phyloP scores from a whole-genome alignment of 2,329 filamentous ascomycete genomes.

The Pseudodiploospora longispora region DNA sequence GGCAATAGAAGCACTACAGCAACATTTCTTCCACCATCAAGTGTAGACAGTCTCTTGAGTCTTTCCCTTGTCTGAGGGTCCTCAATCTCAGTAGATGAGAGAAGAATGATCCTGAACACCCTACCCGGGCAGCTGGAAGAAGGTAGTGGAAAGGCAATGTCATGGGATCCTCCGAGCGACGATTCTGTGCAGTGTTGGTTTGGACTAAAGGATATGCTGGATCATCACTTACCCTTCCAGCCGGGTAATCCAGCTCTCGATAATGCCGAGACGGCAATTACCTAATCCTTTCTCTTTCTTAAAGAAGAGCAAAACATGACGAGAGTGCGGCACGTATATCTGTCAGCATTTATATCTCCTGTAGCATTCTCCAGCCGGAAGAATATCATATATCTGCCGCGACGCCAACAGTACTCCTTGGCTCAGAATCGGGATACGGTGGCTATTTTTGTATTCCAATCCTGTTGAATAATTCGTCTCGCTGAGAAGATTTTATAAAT shows the following conservation, averaged over 20 bases:
- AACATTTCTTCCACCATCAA: conserved; percentile 30
- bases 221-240: conserved; percentile 20
- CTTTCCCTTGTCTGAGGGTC: conserved; percentile 20
- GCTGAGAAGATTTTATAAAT: too few relatives aligned
- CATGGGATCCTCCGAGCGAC: conserved; percentile 31
- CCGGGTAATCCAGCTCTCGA: conserved; percentile 5
- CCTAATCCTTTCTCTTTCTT: conserved; percentile 28
- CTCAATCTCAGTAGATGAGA: conserved; percentile 30
- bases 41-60: conserved; percentile 32
- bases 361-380: too few relatives aligned
- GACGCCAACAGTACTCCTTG: too few relatives aligned
- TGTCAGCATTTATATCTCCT: too few relatives aligned
- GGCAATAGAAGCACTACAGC: conserved; percentile 39
- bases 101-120: conserved; percentile 30
- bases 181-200: conserved; percentile 25
- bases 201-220: background rate
- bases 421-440: too few relatives aligned
- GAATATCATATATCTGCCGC: too few relatives aligned
- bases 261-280: conserved; percentile 20
- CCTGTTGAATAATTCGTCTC: too few relatives aligned
- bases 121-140: background rate
- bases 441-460: too few relatives aligned
- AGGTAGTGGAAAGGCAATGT: conserved; percentile 33
- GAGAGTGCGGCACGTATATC: too few relatives aligned
- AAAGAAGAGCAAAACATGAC: conserved; percentile 33